phyloP scores from a whole-genome alignment of 225 moss, liverwort and hornwort genomes.

The Antitrichia curtipendula region DNA sequence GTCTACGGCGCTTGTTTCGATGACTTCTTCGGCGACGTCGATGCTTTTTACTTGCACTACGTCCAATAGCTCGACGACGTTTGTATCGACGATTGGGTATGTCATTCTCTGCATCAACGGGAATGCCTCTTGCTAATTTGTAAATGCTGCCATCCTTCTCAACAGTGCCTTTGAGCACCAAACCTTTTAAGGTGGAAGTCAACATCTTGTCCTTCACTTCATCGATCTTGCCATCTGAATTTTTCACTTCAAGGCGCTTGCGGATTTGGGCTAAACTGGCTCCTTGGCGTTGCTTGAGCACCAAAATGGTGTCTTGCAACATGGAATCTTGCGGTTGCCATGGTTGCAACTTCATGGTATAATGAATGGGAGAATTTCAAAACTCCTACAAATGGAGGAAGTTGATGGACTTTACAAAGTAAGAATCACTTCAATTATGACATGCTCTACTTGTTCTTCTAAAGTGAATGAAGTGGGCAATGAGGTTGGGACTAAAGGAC shows the following conservation, averaged over 20 bases:
- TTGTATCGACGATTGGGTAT: not conserved
- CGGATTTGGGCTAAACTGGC: not conserved
- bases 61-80: not conserved
- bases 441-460: not conserved
- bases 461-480: not conserved
- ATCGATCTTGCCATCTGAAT: not conserved
- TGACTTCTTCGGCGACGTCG: not conserved
- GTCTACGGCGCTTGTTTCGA: not conserved
- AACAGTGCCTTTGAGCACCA: not conserved
- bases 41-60: not conserved
- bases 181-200: not conserved
- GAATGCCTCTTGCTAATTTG: not conserved
- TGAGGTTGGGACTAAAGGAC: not conserved
- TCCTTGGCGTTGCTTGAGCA: constrained; percentile 25
- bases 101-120: not conserved
- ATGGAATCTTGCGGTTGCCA: not conserved
- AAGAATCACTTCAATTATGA: not conserved
- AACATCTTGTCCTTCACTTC: not conserved
- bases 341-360: not conserved
- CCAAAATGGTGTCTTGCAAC: constrained; percentile 10
- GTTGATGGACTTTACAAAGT: not conserved
- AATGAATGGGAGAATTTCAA: no score
- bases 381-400: not conserved
- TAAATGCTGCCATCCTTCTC: not conserved
- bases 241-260: not conserved